Evolutionary conservation across 495 filamentous ascomycete genomes (phyloP).

Genomic region (Penicillium riverlandense): DNA sequence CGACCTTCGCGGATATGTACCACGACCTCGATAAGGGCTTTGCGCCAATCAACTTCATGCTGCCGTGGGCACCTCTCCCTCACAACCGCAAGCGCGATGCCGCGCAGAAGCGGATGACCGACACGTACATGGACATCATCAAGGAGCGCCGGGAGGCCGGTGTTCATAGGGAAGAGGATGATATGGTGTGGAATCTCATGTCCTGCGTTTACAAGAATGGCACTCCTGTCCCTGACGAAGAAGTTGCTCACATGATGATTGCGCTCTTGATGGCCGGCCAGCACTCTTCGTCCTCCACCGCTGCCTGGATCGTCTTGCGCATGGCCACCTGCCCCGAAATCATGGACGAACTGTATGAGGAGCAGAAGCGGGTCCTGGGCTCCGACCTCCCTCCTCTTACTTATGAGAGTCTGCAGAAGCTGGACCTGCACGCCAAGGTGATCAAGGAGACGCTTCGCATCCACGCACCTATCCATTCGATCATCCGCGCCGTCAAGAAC

Average conservation of each 20-base stretch:
- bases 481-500: constrained; percentile 55
- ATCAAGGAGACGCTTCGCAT: constrained; percentile 58
- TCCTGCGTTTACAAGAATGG: constrained; percentile 56
- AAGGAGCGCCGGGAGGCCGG: constrained; percentile 40
- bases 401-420: constrained; percentile 44
- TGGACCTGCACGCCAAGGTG: constrained; percentile 49
- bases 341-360: constrained; percentile 50
- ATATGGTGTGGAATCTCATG: constrained; percentile 69
- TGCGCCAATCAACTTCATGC: constrained; percentile 58
- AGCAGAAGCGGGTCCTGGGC: constrained; percentile 46
- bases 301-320: constrained; percentile 53
- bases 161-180: constrained; percentile 46
- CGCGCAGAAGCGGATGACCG: constrained; percentile 50
- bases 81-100: constrained; percentile 54
- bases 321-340: constrained; percentile 50
- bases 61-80: constrained; percentile 55
- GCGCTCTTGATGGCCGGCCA: constrained; percentile 61
- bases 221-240: constrained; percentile 50
- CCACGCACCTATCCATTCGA: constrained; percentile 58
- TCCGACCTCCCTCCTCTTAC: constrained; percentile 44
- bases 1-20: constrained; percentile 55
- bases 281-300: constrained; percentile 54
- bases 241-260: constrained; percentile 65
- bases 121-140: constrained; percentile 56
- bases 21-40: constrained; percentile 63